Evolutionary conservation across 345 rosid genomes (phyloP).

Genomic region (Rhizophora apiculata): DNA sequence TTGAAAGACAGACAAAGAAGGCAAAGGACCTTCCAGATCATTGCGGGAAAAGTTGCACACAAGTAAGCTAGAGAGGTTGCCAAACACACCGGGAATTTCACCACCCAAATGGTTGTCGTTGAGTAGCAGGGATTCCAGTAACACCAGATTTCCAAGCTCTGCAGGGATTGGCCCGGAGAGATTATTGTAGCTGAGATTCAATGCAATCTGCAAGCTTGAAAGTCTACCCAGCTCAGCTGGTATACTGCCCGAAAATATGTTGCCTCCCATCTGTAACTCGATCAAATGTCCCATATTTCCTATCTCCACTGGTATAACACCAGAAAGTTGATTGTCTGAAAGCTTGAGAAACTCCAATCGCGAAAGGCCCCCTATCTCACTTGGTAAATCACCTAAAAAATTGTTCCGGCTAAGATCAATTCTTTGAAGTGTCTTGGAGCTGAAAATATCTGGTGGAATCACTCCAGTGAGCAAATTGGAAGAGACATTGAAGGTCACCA

Average conservation of each 20-base stretch:
- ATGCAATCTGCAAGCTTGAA: constrained; percentile 69
- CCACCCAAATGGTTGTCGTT: constrained; percentile 77
- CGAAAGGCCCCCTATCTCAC: constrained; percentile 56
- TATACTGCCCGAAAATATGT: constrained; percentile 54
- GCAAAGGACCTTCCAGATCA: constrained; percentile 65
- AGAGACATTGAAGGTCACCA: constrained; percentile 73
- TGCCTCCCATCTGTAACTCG: constrained; percentile 87
- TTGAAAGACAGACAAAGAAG: constrained; percentile 43
- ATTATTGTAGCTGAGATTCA: constrained; percentile 83
- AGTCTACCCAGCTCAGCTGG: constrained; percentile 64
- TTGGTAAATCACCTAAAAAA: constrained; percentile 55
- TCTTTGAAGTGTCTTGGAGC: constrained; percentile 74
- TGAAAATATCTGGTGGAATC: constrained; percentile 64
- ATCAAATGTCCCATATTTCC: constrained; percentile 67
- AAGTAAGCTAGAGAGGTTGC: constrained; percentile 61
- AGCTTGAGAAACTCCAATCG: constrained; percentile 86
- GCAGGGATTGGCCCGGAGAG: constrained; percentile 68
- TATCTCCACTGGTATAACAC: constrained; percentile 46
- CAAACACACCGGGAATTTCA: constrained; percentile 64
- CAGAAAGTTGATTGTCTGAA: constrained; percentile 63
- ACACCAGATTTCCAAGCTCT: constrained; percentile 63
- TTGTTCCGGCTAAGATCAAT: constrained; percentile 73
- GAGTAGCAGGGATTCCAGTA: constrained; percentile 61
- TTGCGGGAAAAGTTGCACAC: constrained; percentile 85
- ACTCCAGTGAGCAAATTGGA: constrained; percentile 63